Evolutionary conservation across 495 filamentous ascomycete genomes (phyloP).

Genomic region (Bryoglossum gracile): DNA sequence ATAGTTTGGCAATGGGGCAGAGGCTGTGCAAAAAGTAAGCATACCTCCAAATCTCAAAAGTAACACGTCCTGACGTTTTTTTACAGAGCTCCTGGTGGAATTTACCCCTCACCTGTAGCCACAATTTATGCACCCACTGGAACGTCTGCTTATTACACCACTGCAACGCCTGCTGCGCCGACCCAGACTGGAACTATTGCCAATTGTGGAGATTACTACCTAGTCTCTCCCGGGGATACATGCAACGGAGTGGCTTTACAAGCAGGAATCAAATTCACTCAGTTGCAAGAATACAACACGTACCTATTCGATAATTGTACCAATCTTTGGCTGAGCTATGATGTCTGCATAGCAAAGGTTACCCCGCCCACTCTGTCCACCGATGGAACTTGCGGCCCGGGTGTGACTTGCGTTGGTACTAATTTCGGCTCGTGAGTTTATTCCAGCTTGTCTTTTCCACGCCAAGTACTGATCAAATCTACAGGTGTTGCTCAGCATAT

Average conservation of each 20-base stretch:
- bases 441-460: background rate
- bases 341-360: background rate
- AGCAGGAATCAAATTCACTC: background rate
- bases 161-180: slow-evolving; percentile 8
- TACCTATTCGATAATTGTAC: slow-evolving; percentile 6
- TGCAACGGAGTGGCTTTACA: slow-evolving; percentile 1
- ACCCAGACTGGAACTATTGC: slow-evolving; percentile 8
- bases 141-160: slow-evolving; percentile 6
- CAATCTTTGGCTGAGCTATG: slow-evolving; percentile 7
- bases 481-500: slow-evolving; percentile 4
- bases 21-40: slow-evolving; percentile 4
- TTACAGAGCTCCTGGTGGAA: background rate
- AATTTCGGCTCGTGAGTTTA: slow-evolving; percentile 6
- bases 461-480: background rate
- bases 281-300: slow-evolving; percentile 5
- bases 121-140: slow-evolving; percentile 1
- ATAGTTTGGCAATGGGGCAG: slow-evolving; percentile 21
- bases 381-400: slow-evolving; percentile 3
- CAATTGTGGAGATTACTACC: slow-evolving; percentile 5
- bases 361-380: slow-evolving; percentile 2
- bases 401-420: slow-evolving; percentile 2
- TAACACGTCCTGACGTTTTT: too few species aligned
- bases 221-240: slow-evolving; percentile 3
- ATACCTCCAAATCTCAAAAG: too few species aligned
- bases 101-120: background rate